Evolutionary conservation across 1,284 basidiomycete species (phyloP).

Genomic region (Gomphus bonarii): DNA sequence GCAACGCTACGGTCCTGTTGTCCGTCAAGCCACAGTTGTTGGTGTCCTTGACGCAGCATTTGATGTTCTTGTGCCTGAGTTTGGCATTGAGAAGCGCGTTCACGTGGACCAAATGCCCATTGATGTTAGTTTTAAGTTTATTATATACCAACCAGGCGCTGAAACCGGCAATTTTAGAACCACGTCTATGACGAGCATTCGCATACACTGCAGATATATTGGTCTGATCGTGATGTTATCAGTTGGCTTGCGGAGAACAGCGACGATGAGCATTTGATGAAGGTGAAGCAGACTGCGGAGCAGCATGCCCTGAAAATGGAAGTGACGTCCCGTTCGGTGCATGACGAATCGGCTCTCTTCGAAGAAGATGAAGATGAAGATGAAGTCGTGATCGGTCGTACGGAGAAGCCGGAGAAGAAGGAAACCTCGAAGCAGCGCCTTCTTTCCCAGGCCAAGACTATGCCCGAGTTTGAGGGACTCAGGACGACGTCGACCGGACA

Average conservation of each 20-base stretch:
- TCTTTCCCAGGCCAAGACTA: constrained; percentile 61
- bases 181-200: constrained; percentile 90
- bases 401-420: constrained; percentile 28
- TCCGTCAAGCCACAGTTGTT: constrained; percentile 88
- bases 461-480: constrained; percentile 74
- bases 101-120: constrained; percentile 99
- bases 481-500: constrained; percentile 64
- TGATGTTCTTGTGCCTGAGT: constrained; percentile 88
- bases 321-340: constrained; percentile 65
- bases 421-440: constrained; percentile 68
- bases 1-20: constrained; percentile 87
- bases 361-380: constrained; percentile 76
- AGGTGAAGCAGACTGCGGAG: constrained; percentile 82
- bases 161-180: constrained; percentile 40
- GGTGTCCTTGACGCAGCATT: constrained; percentile 93
- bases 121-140: constrained; percentile 45
- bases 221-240: constrained; percentile 87
- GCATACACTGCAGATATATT: constrained; percentile 85
- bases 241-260: constrained; percentile 89
- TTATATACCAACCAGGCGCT: background rate
- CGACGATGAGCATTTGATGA: constrained; percentile 88
- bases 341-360: constrained; percentile 82
- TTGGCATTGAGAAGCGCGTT: constrained; percentile 96
- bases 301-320: constrained; percentile 82
- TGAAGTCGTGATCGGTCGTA: constrained; percentile 69